Conservation (phyloP, 2,329 filamentous ascomycete genomes). For the Ophiostoma piceae region DNA sequence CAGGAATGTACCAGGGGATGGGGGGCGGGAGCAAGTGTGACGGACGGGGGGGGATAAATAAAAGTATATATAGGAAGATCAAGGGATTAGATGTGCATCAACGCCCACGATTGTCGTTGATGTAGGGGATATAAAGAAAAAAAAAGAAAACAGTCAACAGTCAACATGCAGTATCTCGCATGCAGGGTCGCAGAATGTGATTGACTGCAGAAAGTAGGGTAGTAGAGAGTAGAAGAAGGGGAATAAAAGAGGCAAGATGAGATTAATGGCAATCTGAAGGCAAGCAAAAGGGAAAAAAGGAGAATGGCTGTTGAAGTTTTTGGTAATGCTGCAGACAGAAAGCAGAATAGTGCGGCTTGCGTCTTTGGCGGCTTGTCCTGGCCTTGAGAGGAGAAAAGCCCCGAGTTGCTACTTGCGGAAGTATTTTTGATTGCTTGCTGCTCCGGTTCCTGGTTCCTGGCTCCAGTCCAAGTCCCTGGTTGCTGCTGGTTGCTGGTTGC, state of each 20-base stretch:
- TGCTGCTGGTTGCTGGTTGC: neutral
- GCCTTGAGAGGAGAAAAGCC: neutral
- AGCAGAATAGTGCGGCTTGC: neutral
- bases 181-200: neutral
- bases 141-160: neutral
- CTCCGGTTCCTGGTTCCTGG: neutral
- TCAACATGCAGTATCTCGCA: neutral
- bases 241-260: neutral
- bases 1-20: neutral
- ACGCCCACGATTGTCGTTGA: neutral
- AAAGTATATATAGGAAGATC: slow-evolving; percentile 2
- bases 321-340: neutral
- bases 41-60: neutral
- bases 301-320: neutral
- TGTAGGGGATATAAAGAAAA: neutral
- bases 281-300: neutral
- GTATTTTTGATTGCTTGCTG: neutral
- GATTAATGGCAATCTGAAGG: neutral
- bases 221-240: neutral
- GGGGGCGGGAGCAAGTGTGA: neutral
- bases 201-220: neutral
- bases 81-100: neutral
- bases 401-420: neutral
- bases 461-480: no score
- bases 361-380: neutral